Evolutionary conservation across 768 basidiomycete genomes (phyloP), one percentile per base, ranked within the genome.

Genomic region (Auricularia cornea): DNA sequence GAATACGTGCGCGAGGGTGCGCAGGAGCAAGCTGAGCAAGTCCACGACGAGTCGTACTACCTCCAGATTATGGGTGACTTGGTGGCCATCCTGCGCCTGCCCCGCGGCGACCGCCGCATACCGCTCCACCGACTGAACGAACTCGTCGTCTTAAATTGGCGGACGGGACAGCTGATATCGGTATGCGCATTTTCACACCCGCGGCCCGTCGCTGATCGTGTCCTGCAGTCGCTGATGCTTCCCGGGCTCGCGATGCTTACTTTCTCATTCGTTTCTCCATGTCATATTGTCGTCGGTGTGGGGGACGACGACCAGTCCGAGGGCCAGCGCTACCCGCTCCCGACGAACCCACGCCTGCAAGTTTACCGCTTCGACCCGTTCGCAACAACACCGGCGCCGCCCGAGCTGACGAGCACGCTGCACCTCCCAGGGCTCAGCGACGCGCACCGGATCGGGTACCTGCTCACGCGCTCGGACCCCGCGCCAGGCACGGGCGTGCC

Each of bases 1-100:
- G 66, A 81, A 80, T n/a, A 82, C 81, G 63, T 23, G 79, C 54
- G 54, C 4, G 54, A 28, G 20, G 54, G 28, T 16, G 28, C 26
- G 28, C 26, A 57, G 26, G 18, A 26, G 3, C 28, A n/a, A 10
- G 20, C 8, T 20, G 10, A 6, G 26, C 10, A 57, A 5, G 28
- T 31, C 16, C 26, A 10, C 26, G 30, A 31, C 28, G 30, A 28
- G 30, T 28, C 26, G 26, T 57, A 28, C 54, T 57, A 57, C 28
- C 26, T 57, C 30, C 54, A 57, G 28, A 57, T 57, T 26, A 31
- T 57, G 28, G 54, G 54, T 20, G 26, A 57, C 54, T 30, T 57
- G 16, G 26, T 57, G 26, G 54, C 28, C 26, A 26, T 57, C 4
- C 30, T 57, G 54, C 54, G 54, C 11, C 26, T 57, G 16, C 54